phyloP scores from a whole-genome alignment of 129 eudicot species.

The Artemisia tridentata region DNA sequence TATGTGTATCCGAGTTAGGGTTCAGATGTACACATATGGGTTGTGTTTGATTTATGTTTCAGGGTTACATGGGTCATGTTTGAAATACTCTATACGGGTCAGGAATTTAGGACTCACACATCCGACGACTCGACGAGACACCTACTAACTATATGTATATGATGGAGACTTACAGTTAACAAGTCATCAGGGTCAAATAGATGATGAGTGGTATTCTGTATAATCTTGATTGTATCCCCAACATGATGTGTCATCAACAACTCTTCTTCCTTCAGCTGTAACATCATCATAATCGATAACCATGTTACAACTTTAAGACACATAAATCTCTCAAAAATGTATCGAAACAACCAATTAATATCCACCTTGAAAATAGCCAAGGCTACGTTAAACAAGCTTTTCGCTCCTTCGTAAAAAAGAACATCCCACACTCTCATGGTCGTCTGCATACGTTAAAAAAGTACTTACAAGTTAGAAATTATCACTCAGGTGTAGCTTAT shows the following conservation, averaged over 20 bases:
- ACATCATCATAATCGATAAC: neutral
- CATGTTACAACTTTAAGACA: neutral
- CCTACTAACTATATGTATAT: neutral
- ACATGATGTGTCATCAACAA: constrained; percentile 62
- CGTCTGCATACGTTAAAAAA: constrained; percentile 50
- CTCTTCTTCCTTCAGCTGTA: constrained; percentile 89
- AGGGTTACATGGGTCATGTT: no score
- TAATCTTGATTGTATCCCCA: constrained; percentile 81
- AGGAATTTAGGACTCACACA: no score
- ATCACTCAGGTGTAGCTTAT: neutral
- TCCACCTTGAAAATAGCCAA: constrained; percentile 86
- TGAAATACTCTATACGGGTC: no score
- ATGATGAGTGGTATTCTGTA: constrained; percentile 76
- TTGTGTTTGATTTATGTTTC: no score
- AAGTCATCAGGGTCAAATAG: constrained; percentile 91
- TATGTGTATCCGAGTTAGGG: no score
- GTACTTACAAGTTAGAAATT: neutral
- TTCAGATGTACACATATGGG: no score
- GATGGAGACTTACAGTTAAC: constrained; percentile 51
- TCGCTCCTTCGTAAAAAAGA: constrained; percentile 91
- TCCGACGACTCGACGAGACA: no score
- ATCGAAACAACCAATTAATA: neutral
- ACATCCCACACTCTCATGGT: constrained; percentile 96
- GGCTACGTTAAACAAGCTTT: constrained; percentile 71
- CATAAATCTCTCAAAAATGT: neutral